Base-by-base conservation (phyloP, 2,329 filamentous ascomycete species). In the Scedosporium aurantiacum region DNA sequence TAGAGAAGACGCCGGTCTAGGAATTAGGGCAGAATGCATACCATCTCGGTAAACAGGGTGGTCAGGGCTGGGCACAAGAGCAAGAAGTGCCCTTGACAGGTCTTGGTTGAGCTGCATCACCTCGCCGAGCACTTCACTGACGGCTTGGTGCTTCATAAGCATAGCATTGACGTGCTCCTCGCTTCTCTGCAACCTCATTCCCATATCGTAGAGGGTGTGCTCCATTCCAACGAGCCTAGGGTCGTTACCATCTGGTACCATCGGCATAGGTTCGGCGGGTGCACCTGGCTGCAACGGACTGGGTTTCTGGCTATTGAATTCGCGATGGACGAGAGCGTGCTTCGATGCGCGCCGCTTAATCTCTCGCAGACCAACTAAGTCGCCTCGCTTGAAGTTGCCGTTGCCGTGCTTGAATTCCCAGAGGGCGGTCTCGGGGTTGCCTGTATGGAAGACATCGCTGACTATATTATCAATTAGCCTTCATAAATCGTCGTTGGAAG, bases 351-450 rank as follows among this genome's bases (percentile, higher is more conserved):
- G 85, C 64, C 94, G 88, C 75, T 97, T 97, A 74, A 99, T 99
- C 71, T 99, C 94, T 52, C 94, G 84, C 64, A 99, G 76, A 6
- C 93, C 91, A 58, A 93, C 86, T 25, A 99, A 78, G 72, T 99
- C 93, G 43, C 94, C 94, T 65, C 92, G 86, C 75, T 96, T 97
- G 78, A 99, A 99, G 72, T 89, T 97, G 60, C 93, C 93, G 69
- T 93, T 95, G 60, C 94, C 94, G 70, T 99, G 94, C 74, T 97
- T 97, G 74, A 99, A 99, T 72, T 99, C 94, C 94, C 94, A 99
- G 32, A 99, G 78, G 0, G 93, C 91, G 21, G 91, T 91, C 70
- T 97, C 94, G 12, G 93, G 91, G 52, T 89, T 92, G 10, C 91
- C 91, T 3, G 91, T 96, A 73, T 97, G 93, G 71, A 97, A 99